phyloP scores from a whole-genome alignment of 2,329 filamentous ascomycete species.

The Ophioceras dolichostomum region DNA sequence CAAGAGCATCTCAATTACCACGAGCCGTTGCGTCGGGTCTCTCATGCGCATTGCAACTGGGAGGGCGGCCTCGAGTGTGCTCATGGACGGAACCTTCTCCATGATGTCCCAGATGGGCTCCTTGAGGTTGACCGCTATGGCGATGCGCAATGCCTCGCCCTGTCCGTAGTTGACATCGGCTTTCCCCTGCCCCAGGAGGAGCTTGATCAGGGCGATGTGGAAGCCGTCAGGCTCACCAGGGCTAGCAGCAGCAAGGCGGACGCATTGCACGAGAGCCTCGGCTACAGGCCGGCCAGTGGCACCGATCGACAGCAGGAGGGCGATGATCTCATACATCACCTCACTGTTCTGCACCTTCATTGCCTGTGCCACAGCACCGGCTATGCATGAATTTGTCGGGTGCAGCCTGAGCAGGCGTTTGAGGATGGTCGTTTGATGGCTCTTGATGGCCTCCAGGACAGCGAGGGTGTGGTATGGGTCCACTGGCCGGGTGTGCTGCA shows the following conservation, averaged over 20 bases:
- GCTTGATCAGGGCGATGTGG: conserved; percentile 9
- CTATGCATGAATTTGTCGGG: conserved; percentile 9
- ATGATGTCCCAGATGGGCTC: conserved; percentile 11
- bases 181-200: conserved; percentile 11
- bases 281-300: conserved; percentile 10
- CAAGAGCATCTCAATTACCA: conserved; percentile 10
- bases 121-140: conserved; percentile 7
- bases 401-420: conserved; percentile 10
- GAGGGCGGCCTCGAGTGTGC: conserved; percentile 11
- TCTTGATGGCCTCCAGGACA: conserved; percentile 11
- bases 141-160: conserved; percentile 12
- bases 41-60: conserved; percentile 10
- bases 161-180: conserved; percentile 11
- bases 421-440: conserved; percentile 8
- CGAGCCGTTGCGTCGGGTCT: conserved; percentile 5
- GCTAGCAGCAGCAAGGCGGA: conserved; percentile 7
- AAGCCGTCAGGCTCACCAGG: conserved; percentile 5
- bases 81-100: conserved; percentile 9
- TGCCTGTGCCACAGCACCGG: conserved; percentile 27
- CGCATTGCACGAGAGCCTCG: conserved; percentile 10
- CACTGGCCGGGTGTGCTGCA: conserved; percentile 8
- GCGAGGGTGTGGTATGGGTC: conserved; percentile 10
- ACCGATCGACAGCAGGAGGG: conserved; percentile 22
- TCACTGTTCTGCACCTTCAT: conserved; percentile 27
- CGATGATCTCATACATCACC: conserved; percentile 26